Base-by-base conservation (phyloP, 768 basidiomycete genomes). In the Leccinum longicurvipes region DNA sequence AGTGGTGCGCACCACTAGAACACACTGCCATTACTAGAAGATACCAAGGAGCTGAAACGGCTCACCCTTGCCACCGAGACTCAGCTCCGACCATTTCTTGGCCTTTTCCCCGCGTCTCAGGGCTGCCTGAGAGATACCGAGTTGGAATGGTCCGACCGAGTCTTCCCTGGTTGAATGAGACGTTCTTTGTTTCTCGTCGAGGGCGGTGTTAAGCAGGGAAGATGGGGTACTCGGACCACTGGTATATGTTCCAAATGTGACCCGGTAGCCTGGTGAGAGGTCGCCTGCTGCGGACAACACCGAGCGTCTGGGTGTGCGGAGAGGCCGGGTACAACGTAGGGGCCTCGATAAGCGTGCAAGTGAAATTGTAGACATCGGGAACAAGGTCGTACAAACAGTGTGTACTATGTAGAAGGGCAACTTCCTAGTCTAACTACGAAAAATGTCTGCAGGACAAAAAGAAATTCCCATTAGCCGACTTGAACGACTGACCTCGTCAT, bases 11-110 rank as follows among this genome's bases (percentile, higher is more conserved):
- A 12, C 28, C 34, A 29, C 59, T 44, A 53, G 27, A 12, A n/a
- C n/a, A 50, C 47, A 29, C 42, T 23, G 24, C 19, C n/a, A 46
- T 21, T 23, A n/a, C n/a, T n/a, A 27, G 52, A 45, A 29, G 27
- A 15, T 32, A 51, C 39, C 14, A 31, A n/a, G 17, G 7, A 23
- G 39, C 24, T 24, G 32, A 8, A 34, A 46, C 36, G 57, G 65
- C 53, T 55, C 49, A 86, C 92, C 84, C 80, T 93, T 93, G 47
- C 89, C 91, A 47, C 83, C 75, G 8, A 83, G 77, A 64, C 79
- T 87, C 51, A 93, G 72, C 65, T 93, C 87, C 27, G 86, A 85
- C 91, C 91, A 93, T 66, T 84, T 87, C 68, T 84, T 84, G 12
- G 79, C 72, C 50, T 80, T 82, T 63, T 82, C 79, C 24, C 79